Evolutionary conservation across 345 rosid genomes (phyloP).

Genomic region (Sisymbrium altissimum): DNA sequence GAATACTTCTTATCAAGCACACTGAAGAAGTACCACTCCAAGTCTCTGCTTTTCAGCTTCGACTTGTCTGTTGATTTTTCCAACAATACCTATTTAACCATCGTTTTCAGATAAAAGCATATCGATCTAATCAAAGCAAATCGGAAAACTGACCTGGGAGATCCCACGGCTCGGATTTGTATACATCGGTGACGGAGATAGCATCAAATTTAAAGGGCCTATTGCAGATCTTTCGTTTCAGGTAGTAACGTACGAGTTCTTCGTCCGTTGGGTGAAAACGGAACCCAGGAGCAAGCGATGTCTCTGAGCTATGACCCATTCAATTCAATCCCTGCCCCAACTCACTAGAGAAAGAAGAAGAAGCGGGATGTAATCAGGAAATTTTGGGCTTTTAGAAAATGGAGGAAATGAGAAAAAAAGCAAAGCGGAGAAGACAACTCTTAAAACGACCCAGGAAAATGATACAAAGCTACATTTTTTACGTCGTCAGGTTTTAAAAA

Average conservation of each 20-base stretch:
- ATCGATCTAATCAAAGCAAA: background rate
- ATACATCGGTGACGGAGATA: slow-evolving; percentile 69
- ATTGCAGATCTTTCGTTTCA: slow-evolving; percentile 69
- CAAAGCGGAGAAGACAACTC: slow-evolving; percentile 5
- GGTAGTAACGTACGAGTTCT: slow-evolving; percentile 90
- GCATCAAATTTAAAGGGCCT: slow-evolving; percentile 69
- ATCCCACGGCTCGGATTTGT: slow-evolving; percentile 94
- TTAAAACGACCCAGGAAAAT: background rate
- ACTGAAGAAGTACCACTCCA: slow-evolving; percentile 96
- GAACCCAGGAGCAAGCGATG: slow-evolving; percentile 84
- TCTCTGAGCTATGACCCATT: slow-evolving; percentile 55
- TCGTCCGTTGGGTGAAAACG: slow-evolving; percentile 95
- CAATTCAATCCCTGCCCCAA: background rate
- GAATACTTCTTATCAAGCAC: slow-evolving; percentile 76
- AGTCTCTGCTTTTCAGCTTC: slow-evolving; percentile 78
- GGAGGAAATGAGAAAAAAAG: background rate
- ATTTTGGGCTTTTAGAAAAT: background rate
- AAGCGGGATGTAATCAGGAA: background rate
- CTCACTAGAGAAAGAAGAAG: no score
- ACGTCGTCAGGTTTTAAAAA: background rate
- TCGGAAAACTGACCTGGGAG: slow-evolving; percentile 58
- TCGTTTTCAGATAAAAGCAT: background rate
- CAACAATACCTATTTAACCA: background rate
- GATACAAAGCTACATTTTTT: background rate
- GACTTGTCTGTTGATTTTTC: slow-evolving; percentile 47